Base-by-base conservation (phyloP, 306 rosid genomes). In the Vigna hirtella region DNA sequence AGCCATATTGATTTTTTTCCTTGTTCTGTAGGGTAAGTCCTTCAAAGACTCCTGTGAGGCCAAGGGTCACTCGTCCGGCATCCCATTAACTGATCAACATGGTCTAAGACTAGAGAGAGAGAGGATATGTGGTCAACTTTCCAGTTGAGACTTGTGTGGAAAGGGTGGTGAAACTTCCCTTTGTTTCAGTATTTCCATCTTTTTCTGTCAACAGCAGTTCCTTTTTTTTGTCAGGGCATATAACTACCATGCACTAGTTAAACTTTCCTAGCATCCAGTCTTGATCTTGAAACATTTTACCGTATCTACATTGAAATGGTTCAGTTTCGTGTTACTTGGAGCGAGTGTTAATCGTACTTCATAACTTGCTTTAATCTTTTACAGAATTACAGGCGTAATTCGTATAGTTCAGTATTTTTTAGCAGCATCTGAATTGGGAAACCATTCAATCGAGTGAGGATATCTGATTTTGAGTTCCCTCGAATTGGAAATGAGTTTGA, bases 11-110 rank as follows among this genome's bases (percentile, higher is more conserved):
- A 55, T 10, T 40, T 79, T 40, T 79, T 58, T 77, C 64, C 72
- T 79, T 70, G 62, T 82, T 78, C 71, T 85, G 69, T 70, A 95
- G 99, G 94, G 97, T 95, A 53, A 95, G 99, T 85, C 99, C 99
- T 28, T 95, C 99, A 10, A 95, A 95, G 93, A 95, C 99, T 3
- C 99, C 99, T 1, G 99, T 95, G 77, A 86, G 98, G 85, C 89
- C 99, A n/a, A 91, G 96, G 48, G 88, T 91, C 67, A 20, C 89
- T 66, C 98, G 90, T 18, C 91, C 98, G 5, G 7, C 79, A 28
- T 67, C 80, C 63, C 85, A 77, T 48, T 84, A 81, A 86, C 79
- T 13, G 47, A 73, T 62, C 72, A 53, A 48, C 77, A 34, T 34
- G 57, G 64, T 70, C 55, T 58, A 32, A 66, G 76, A 79, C 84